phyloP scores from a whole-genome alignment of 352 stramenopile species.

The Plasmopara halstedii region DNA sequence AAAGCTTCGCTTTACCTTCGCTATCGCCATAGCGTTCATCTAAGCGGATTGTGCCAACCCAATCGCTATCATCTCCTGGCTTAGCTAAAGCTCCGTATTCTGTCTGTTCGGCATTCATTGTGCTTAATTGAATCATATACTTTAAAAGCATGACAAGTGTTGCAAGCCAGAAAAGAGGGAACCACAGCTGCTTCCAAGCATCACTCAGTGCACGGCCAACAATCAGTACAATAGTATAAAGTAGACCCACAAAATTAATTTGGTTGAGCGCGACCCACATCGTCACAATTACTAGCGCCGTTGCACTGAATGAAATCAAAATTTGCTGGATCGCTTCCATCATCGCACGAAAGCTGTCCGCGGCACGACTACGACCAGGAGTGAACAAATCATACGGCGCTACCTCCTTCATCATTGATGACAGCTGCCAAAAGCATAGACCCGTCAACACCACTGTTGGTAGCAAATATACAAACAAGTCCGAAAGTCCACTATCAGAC shows the following conservation, averaged over 20 bases:
- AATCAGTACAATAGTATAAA: constrained; percentile 64
- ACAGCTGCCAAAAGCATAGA: constrained; percentile 78
- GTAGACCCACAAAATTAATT: constrained; percentile 51
- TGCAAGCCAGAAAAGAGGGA: constrained; percentile 74
- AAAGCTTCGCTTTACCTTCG: constrained; percentile 31
- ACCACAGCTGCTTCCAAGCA: constrained; percentile 68
- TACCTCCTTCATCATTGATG: constrained; percentile 61
- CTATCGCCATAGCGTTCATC: constrained; percentile 32
- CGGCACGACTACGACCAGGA: constrained; percentile 35
- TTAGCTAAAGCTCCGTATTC: constrained; percentile 27
- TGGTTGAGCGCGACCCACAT: constrained; percentile 58
- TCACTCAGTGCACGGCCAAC: constrained; percentile 40
- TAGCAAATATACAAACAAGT: constrained; percentile 74
- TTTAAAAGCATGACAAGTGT: constrained; percentile 44
- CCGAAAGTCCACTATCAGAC: constrained; percentile 45
- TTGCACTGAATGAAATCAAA: constrained; percentile 66
- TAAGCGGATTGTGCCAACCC: constrained; percentile 44
- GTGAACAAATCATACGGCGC: constrained; percentile 59
- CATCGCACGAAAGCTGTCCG: constrained; percentile 46
- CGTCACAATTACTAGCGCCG: constrained; percentile 52
- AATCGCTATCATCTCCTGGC: constrained; percentile 46
- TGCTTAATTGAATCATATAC: constrained; percentile 61
- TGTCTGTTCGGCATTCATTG: constrained; percentile 31
- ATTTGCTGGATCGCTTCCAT: constrained; percentile 55
- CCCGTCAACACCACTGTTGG: constrained; percentile 63